Conservation (phyloP, 371 early-diverging fungal genomes). For the Mortierella sp. region DNA sequence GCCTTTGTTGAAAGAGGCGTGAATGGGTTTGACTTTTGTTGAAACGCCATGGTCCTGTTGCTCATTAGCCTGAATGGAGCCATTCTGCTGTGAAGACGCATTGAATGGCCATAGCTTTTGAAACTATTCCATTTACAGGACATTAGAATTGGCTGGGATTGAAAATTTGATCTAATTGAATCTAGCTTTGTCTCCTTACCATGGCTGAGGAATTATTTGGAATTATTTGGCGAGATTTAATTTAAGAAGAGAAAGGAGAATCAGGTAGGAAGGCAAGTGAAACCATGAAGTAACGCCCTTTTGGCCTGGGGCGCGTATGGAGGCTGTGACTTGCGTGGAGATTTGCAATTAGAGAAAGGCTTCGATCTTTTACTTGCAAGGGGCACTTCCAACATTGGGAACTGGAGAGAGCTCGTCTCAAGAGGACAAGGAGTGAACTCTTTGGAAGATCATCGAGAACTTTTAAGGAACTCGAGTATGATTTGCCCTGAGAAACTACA, state of each 20-base stretch:
- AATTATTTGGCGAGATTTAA: neutral
- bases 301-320: constrained; percentile 1
- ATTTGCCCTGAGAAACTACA: neutral
- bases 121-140: constrained; percentile 18
- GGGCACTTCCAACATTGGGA: too few species aligned
- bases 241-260: neutral
- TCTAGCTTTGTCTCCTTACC: neutral
- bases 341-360: neutral
- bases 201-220: neutral
- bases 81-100: constrained; percentile 27
- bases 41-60: constrained; percentile 45
- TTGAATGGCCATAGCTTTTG: constrained; percentile 55
- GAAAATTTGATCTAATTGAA: too few species aligned
- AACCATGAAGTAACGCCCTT: neutral
- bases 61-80: constrained; percentile 10
- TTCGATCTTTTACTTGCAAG: neutral
- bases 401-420: too few species aligned
- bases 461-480: too few species aligned
- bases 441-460: too few species aligned
- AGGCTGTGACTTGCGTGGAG: neutral
- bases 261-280: neutral
- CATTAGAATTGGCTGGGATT: too few species aligned
- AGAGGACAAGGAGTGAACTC: too few species aligned
- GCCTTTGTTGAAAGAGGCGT: constrained; percentile 54
- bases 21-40: constrained; percentile 49